Percentiles rank a stretch among this genome's conserved stretches.
phyloP scores from a whole-genome alignment of 805 yeast genomes.

The Metschnikowia lochheadii region DNA sequence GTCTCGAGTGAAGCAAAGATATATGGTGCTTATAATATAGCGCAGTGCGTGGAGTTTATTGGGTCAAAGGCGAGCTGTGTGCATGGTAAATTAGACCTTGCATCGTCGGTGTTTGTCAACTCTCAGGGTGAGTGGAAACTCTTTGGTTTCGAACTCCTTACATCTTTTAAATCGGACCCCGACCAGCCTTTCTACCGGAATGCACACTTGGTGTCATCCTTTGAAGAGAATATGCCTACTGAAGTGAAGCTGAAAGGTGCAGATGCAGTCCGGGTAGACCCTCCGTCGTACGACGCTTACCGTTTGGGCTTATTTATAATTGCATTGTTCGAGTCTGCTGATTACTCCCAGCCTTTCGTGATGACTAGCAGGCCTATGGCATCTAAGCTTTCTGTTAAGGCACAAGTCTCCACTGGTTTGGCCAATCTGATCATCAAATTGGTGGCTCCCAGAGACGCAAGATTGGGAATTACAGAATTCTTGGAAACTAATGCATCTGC shows the following conservation, averaged over 20 bases:
- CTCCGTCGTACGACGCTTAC: conserved; percentile 59
- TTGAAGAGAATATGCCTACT: conserved; percentile 37
- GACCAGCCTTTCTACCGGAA: conserved; percentile 41
- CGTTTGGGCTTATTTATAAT: conserved; percentile 55
- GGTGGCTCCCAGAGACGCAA: conserved; percentile 26
- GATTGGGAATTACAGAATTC: conserved; percentile 29
- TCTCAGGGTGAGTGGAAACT: conserved; percentile 76
- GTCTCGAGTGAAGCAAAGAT: conserved; percentile 36
- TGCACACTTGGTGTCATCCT: conserved; percentile 22
- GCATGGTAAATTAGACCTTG: conserved; percentile 57
- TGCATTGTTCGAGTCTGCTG: conserved; percentile 37
- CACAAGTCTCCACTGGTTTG: conserved; percentile 35
- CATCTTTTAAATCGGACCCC: conserved; percentile 45
- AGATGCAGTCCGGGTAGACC: conserved; percentile 31
- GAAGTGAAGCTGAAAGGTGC: conserved; percentile 47
- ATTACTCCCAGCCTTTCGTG: conserved; percentile 1
- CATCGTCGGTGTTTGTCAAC: conserved; percentile 57
- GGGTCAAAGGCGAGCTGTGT: conserved; percentile 55
- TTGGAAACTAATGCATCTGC: conserved; percentile 20
- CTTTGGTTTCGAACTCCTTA: conserved; percentile 72
- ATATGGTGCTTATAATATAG: conserved; percentile 55
- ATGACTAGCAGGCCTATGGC: conserved; percentile 1
- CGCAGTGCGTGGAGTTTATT: conserved; percentile 52
- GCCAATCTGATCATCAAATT: conserved; percentile 38
- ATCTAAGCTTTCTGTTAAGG: conserved; percentile 3